These are phyloP conservation scores for Thielaviopsis populi DNA, from an alignment of 2,329 filamentous ascomycete species.

Conservation along the genomic window DNA sequence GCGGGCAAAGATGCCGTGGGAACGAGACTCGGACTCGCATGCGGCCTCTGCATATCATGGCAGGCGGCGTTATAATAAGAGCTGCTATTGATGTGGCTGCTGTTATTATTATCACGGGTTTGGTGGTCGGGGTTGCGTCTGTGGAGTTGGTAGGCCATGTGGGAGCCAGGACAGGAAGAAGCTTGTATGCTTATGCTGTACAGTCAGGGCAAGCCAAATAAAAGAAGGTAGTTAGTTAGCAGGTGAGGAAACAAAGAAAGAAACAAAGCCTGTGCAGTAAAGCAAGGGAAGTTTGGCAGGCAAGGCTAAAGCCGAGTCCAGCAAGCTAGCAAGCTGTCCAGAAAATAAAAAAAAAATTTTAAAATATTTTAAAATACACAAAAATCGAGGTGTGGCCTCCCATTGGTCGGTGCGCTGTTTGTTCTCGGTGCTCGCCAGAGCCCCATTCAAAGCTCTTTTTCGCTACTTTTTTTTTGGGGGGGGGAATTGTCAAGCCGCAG, in stretches of 20 bases:
- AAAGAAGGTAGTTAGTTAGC: background rate
- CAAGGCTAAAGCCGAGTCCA: background rate
- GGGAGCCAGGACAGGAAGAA: background rate
- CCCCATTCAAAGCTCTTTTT: background rate
- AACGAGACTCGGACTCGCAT: background rate
- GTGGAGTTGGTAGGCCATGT: background rate
- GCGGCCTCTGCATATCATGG: background rate
- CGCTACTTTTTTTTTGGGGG: background rate
- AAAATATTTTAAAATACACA: too few species aligned
- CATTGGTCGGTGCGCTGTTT: background rate
- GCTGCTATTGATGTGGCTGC: background rate
- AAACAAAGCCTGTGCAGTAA: constrained; percentile 1
- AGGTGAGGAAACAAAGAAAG: background rate
- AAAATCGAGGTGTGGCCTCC: background rate
- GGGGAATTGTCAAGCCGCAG: background rate
- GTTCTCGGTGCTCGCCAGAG: background rate
- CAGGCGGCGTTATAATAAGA: background rate
- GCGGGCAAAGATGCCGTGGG: background rate
- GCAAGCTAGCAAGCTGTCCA: background rate
- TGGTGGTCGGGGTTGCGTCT: background rate
- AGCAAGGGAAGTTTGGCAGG: too few species aligned
- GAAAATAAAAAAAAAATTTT: background rate
- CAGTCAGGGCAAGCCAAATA: background rate
- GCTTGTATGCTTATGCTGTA: background rate
- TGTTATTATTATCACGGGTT: background rate